A percentile compares a stretch with the other conserved stretches of the same genome.
Conservation (phyloP, 2,329 filamentous ascomycete genomes). For the Talaromyces sp. region DNA sequence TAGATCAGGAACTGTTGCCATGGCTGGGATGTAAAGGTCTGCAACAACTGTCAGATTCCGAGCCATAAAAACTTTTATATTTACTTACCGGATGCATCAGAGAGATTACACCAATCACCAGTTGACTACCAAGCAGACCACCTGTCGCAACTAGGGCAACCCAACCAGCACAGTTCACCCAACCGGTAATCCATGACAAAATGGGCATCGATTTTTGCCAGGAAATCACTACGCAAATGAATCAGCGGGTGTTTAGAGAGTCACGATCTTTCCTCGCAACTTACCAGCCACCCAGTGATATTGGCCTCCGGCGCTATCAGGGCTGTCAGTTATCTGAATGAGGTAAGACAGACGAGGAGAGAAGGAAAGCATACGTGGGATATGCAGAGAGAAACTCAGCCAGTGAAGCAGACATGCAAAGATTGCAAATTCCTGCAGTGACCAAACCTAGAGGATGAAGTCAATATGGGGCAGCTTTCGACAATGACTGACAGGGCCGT, state of each 20-base stretch:
- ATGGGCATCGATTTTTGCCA: conserved; percentile 63
- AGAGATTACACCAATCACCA: conserved; percentile 67
- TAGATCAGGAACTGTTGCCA: conserved; percentile 79
- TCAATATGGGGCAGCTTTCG: conserved; percentile 1
- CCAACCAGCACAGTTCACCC: conserved; percentile 71
- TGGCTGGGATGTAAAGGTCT: conserved; percentile 56
- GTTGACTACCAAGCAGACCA: conserved; percentile 67
- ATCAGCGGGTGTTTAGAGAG: not conserved
- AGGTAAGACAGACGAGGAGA: not conserved
- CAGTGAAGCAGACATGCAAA: conserved; percentile 69
- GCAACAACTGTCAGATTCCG: not conserved
- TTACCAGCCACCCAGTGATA: conserved; percentile 71
- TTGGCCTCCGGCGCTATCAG: conserved; percentile 57
- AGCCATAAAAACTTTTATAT: not conserved
- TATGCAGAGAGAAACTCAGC: conserved; percentile 73
- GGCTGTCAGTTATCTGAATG: conserved; percentile 13
- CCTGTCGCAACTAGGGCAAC: conserved; percentile 68
- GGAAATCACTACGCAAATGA: conserved; percentile 42
- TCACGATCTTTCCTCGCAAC: conserved; percentile 7
- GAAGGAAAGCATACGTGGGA: conserved; percentile 43
- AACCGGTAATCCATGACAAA: conserved; percentile 71
- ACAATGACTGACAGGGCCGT: not conserved
- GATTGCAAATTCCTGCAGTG: conserved; percentile 67
- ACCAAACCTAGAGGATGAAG: conserved; percentile 43
- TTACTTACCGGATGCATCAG: conserved; percentile 56